Evolutionary conservation across 2,329 filamentous ascomycete genomes (phyloP).

Genomic region (Biscogniauxia mediterranea): DNA sequence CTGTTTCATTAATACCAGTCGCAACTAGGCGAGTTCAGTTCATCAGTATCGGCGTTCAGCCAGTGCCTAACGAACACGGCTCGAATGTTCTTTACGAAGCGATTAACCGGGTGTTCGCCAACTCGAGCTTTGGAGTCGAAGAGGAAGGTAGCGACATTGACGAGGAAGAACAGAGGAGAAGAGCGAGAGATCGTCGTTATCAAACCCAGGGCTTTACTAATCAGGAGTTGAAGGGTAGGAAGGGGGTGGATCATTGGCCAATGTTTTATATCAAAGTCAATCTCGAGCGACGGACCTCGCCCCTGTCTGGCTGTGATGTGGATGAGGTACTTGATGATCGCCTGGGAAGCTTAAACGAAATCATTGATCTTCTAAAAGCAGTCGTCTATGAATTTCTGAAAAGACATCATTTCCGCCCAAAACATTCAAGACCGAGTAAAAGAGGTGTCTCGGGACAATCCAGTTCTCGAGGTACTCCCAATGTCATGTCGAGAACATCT

Average conservation of each 20-base stretch:
- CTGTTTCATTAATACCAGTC: conserved; percentile 67
- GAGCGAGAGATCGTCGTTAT: conserved; percentile 22
- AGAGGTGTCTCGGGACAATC: conserved; percentile 2
- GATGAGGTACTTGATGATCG: conserved; percentile 46
- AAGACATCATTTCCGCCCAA: conserved; percentile 66
- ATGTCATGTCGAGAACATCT: conserved; percentile 10
- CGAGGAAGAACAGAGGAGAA: conserved; percentile 27
- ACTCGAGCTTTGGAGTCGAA: conserved; percentile 71
- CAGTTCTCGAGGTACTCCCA: conserved; percentile 2
- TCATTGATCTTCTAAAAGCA: conserved; percentile 64
- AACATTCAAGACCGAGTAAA: conserved; percentile 21
- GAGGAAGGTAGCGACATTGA: conserved; percentile 46
- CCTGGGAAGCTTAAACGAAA: conserved; percentile 48
- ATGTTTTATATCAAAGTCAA: conserved; percentile 81
- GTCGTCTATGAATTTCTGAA: conserved; percentile 74
- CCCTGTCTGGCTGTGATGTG: conserved; percentile 23
- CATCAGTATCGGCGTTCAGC: conserved; percentile 72
- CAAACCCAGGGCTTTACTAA: conserved; percentile 48
- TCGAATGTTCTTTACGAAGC: conserved; percentile 71
- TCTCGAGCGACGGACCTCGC: conserved; percentile 23
- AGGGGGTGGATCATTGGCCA: conserved; percentile 77
- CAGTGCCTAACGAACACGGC: conserved; percentile 54
- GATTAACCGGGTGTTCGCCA: conserved; percentile 72
- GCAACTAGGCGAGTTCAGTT: conserved; percentile 77
- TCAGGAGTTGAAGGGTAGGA: conserved; percentile 55